These are phyloP conservation scores for Pyrenophora teres DNA, from an alignment of 2,329 filamentous ascomycete genomes.

Conservation along the genomic window DNA sequence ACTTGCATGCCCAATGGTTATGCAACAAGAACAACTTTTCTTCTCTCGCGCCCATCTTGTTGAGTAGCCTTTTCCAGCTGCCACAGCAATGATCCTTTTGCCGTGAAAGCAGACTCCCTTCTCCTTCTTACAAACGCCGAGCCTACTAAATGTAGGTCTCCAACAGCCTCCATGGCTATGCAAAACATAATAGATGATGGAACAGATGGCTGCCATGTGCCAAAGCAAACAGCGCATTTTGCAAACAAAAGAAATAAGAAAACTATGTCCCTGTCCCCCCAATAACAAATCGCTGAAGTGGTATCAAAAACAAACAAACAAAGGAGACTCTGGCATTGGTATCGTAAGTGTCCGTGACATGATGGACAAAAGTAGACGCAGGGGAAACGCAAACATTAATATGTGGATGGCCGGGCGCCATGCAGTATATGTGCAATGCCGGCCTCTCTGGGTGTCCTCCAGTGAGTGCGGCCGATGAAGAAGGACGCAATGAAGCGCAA, in stretches of 20 bases:
- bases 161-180: constrained; percentile 9
- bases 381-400: constrained; percentile 30
- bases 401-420: constrained; percentile 25
- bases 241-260: not conserved
- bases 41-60: constrained; percentile 2
- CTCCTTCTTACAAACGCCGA: constrained; percentile 18
- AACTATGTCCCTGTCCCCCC: constrained; percentile 55
- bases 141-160: constrained; percentile 10
- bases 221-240: not conserved
- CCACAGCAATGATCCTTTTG: constrained; percentile 15
- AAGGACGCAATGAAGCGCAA: constrained; percentile 27
- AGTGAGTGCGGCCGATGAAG: constrained; percentile 12
- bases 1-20: constrained; percentile 10
- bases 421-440: constrained; percentile 13
- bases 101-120: constrained; percentile 10
- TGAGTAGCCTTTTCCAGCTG: constrained; percentile 13
- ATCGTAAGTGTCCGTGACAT: constrained; percentile 40
- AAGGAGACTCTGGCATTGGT: constrained; percentile 34
- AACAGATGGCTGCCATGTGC: constrained; percentile 11
- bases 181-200: constrained; percentile 12
- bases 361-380: constrained; percentile 24
- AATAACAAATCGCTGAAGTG: constrained; percentile 59
- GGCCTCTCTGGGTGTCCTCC: constrained; percentile 9
- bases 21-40: constrained; percentile 20
- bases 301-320: constrained; percentile 43